Percentiles rank a stretch among this genome's conserved stretches.
Conservation (phyloP, 805 yeast genomes). For the Pichia californica region DNA sequence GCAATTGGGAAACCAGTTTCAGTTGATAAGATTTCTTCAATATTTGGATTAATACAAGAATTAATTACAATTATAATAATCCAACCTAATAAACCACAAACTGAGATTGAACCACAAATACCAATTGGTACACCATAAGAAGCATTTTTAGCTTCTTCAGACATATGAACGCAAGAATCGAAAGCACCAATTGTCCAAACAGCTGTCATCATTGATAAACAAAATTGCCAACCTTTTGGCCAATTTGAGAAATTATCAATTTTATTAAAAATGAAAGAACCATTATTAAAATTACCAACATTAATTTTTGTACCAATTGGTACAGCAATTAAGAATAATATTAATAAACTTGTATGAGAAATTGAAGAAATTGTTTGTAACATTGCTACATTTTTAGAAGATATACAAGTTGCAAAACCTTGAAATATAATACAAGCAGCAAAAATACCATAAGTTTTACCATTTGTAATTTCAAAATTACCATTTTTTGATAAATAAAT, state of each 20-base stretch:
- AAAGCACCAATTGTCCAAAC: constrained; percentile 49
- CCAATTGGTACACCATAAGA: constrained; percentile 39
- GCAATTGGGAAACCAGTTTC: constrained; percentile 40
- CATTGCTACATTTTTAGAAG: constrained; percentile 35
- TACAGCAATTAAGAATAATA: constrained; percentile 38
- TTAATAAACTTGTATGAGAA: constrained; percentile 32
- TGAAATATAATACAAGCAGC: constrained; percentile 37
- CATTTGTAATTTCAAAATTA: constrained; percentile 33
- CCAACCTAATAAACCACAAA: constrained; percentile 39
- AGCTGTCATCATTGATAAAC: constrained; percentile 40
- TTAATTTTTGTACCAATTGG: constrained; percentile 36
- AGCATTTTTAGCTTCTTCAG: constrained; percentile 42
- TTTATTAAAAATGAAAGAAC: constrained; percentile 32
- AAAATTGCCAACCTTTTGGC: constrained; percentile 37
- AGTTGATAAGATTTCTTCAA: constrained; percentile 26
- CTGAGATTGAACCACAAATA: constrained; percentile 39
- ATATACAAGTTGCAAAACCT: constrained; percentile 32
- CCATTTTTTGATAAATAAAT: constrained; percentile 36
- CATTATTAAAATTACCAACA: constrained; percentile 25
- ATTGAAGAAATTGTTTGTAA: constrained; percentile 36
- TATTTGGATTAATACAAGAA: constrained; percentile 29
- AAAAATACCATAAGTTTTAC: constrained; percentile 38
- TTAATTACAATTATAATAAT: constrained; percentile 34
- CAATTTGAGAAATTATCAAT: constrained; percentile 31
- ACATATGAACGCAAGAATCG: constrained; percentile 45